Base-by-base conservation (phyloP, 2,329 filamentous ascomycete genomes). In the Exophiala viscosa region DNA sequence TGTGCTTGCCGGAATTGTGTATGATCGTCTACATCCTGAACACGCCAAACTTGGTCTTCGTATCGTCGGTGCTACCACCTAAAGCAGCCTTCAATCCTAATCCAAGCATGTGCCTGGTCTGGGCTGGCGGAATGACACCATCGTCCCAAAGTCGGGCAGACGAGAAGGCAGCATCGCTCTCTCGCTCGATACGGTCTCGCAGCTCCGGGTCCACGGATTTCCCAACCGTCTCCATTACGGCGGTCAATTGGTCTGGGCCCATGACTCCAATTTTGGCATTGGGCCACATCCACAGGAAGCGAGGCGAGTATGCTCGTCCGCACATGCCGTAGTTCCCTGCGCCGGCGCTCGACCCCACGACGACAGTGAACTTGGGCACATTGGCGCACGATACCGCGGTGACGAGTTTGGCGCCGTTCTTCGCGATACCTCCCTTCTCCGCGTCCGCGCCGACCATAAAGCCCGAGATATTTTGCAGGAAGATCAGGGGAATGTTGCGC, bases 281-380 rank as follows among this genome's bases (percentile, higher is more conserved):
- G 36, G 93, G 93, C 93, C 93, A 99, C 79, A 92, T 95, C 84
- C 90, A 96, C 55, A 97, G 72, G 70, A 97, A 90, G 10, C 90
- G 79, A 0, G 92, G 92, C n/a, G 82, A 83, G 71, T 96, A 99
- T 1, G 93, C 92, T 45, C 93, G 82, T 17, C 93, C 93, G 67
- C 83, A 97, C 93, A 99, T 99, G 64, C 92, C 93, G 68, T 99
- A 99, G 71, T 97, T 99, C 3, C 93, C 93, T 6, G 92, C 92
- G 53, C 92, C 92, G 60, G 93, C 93, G 68, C 86, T 91, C 28
- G 87, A 88, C 18, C 93, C 93, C n/a, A 96, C 86, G 1, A 99
- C 88, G 13, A 99, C 89, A 0, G 93, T 99, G 67, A 97, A 92
- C 71, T 99, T 97, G 61, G 93, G 92, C 38, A 97, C 92, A 61